Percentiles rank a stretch among this genome's conserved stretches.
These are phyloP conservation scores for Hanseniaspora osmophila DNA, from an alignment of 805 yeast species.

Conservation along the genomic window DNA sequence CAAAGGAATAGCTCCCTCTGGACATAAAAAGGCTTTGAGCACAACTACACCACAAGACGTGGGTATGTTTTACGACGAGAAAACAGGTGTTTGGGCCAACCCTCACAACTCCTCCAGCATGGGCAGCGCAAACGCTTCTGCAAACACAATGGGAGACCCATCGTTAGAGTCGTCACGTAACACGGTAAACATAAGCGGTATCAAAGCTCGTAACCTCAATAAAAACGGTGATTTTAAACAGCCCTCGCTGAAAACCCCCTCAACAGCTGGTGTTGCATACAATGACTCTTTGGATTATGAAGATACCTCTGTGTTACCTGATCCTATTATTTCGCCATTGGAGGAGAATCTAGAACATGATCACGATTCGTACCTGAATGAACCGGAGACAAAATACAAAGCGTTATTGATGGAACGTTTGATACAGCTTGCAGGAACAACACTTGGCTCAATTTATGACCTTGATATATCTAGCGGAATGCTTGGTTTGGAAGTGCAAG, in stretches of 20 bases:
- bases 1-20: not conserved
- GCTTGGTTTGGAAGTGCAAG: not conserved
- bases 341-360: too few relatives aligned
- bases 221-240: too few relatives aligned
- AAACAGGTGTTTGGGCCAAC: slow-evolving; percentile 2
- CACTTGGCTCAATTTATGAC: not conserved
- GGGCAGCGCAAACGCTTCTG: not conserved
- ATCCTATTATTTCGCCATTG: too few relatives aligned
- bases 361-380: too few relatives aligned
- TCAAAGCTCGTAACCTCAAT: too few relatives aligned
- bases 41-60: slow-evolving; percentile 6
- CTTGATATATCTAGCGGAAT: not conserved
- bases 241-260: too few relatives aligned
- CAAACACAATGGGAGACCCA: not conserved
- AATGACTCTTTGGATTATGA: too few relatives aligned
- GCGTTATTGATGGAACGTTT: not conserved
- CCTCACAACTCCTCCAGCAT: not conserved
- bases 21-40: slow-evolving; percentile 2
- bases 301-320: too few relatives aligned
- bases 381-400: not conserved
- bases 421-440: not conserved
- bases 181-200: too few relatives aligned
- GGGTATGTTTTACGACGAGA: slow-evolving; percentile 5
- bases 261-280: too few relatives aligned
- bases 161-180: not conserved